phyloP scores from a whole-genome alignment of 345 rosid genomes.

The Cardamine chenopodiifolia region DNA sequence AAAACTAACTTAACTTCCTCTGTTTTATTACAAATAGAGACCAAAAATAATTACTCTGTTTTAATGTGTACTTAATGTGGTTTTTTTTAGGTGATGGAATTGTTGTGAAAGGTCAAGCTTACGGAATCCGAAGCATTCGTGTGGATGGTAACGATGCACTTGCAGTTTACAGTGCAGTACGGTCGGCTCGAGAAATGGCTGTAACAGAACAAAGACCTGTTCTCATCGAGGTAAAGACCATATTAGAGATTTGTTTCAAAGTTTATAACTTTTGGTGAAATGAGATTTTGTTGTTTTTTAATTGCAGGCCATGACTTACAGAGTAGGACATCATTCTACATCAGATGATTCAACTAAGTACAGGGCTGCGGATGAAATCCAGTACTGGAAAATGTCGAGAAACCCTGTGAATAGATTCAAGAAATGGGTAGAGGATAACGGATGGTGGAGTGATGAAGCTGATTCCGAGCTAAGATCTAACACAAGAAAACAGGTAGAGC shows the following conservation, averaged over 20 bases:
- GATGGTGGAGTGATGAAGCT: slow-evolving; percentile 73
- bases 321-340: slow-evolving; percentile 86
- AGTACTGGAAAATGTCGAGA: slow-evolving; percentile 67
- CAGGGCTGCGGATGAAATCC: slow-evolving; percentile 58
- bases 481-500: slow-evolving; percentile 57
- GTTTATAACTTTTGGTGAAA: neutral
- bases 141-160: slow-evolving; percentile 86
- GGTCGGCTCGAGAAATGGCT: slow-evolving; percentile 66
- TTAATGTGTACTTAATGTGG: neutral
- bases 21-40: neutral
- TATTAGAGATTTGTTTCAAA: neutral
- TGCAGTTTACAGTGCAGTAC: slow-evolving; percentile 67
- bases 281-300: neutral
- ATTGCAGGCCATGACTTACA: slow-evolving; percentile 63
- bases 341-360: slow-evolving; percentile 90
- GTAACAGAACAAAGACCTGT: slow-evolving; percentile 63
- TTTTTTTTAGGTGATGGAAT: slow-evolving; percentile 68
- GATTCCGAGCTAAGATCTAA: slow-evolving; percentile 59
- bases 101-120: slow-evolving; percentile 74
- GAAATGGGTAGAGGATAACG: slow-evolving; percentile 66
- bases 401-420: slow-evolving; percentile 69
- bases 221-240: slow-evolving; percentile 59
- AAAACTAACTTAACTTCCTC: slow-evolving; percentile 23
- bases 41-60: slow-evolving; percentile 13
- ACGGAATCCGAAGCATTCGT: slow-evolving; percentile 79